Evolutionary conservation across 805 yeast species (phyloP), one percentile per base, ranked within the genome.

Genomic region (Starmerella asiatica): DNA sequence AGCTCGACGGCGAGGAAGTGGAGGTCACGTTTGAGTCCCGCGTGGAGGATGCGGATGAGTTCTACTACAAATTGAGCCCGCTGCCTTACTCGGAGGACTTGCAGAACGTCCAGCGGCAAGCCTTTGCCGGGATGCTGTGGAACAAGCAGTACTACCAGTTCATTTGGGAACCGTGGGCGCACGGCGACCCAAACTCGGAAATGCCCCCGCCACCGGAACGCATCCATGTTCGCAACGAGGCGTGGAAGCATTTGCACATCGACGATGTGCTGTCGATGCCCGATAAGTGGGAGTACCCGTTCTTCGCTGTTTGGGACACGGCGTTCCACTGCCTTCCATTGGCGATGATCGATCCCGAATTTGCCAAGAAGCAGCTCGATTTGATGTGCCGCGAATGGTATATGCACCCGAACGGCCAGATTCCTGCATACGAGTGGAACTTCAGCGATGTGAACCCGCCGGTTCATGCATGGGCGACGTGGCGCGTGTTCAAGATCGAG

Each of bases 331-430:
- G 94, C 52, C 73, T 85, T 50, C 94, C 96, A 11, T 63, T 85
- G 46, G 88, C 94, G 4, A 81, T 85, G 85, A 75, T 85, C 54
- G 96, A 85, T 58, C 94, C 94, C 1, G 83, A 73, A 40, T 85
- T 82, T 63, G 93, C 95, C 27, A 85, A 85, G 59, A 77, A 73
- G 51, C 95, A 85, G 62, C 69, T 85, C 50, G 93, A 79, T 56
- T 64, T 85, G 42, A 64, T 85, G 57, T 79, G 93, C 23, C 70
- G 94, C 55, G 96, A 85, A 61, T 85, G 95, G 95, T 85, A 85
- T 57, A 83, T 84, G 93, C 94, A 88, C 57, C 95, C 95, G 34
- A 85, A 85, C 57, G 96, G 96, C n/a, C 95, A 86, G 60, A 74
- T 84, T 48, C 95, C 96, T 0, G 94, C 95, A 12, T 85, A 85